Conservation (phyloP, 2,329 filamentous ascomycete species). For the Xylariaceae sp. region DNA sequence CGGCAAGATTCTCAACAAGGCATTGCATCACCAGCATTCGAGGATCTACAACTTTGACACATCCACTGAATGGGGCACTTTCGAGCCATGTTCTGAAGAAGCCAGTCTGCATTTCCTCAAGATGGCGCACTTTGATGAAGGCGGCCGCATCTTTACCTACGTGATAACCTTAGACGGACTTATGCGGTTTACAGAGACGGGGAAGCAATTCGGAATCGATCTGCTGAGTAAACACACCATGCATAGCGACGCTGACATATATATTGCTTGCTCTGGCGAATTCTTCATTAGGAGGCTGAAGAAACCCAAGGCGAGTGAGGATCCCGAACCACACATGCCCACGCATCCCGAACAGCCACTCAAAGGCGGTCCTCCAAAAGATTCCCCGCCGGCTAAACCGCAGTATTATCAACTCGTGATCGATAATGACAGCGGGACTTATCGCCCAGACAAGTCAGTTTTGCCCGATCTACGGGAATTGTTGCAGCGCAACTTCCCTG, state of each 20-base stretch:
- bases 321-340: slow-evolving; percentile 37
- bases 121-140: slow-evolving; percentile 80
- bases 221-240: slow-evolving; percentile 93
- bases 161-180: slow-evolving; percentile 83
- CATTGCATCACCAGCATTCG: slow-evolving; percentile 83
- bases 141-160: slow-evolving; percentile 85
- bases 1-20: slow-evolving; percentile 76
- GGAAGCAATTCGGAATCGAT: slow-evolving; percentile 92
- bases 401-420: slow-evolving; percentile 78
- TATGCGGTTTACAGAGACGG: slow-evolving; percentile 89
- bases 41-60: slow-evolving; percentile 86
- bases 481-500: slow-evolving; percentile 69
- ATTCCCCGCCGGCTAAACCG: slow-evolving; percentile 41
- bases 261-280: slow-evolving; percentile 88
- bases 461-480: slow-evolving; percentile 69
- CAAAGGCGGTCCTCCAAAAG: slow-evolving; percentile 41
- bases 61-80: slow-evolving; percentile 67
- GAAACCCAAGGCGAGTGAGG: slow-evolving; percentile 40
- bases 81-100: slow-evolving; percentile 62
- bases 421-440: slow-evolving; percentile 93
- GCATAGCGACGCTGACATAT: slow-evolving; percentile 88
- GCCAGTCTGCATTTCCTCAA: slow-evolving; percentile 79
- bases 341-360: slow-evolving; percentile 48
- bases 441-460: slow-evolving; percentile 75
- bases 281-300: slow-evolving; percentile 78